Conservation (phyloP, 768 basidiomycete genomes). For the Podaxis pistillaris region DNA sequence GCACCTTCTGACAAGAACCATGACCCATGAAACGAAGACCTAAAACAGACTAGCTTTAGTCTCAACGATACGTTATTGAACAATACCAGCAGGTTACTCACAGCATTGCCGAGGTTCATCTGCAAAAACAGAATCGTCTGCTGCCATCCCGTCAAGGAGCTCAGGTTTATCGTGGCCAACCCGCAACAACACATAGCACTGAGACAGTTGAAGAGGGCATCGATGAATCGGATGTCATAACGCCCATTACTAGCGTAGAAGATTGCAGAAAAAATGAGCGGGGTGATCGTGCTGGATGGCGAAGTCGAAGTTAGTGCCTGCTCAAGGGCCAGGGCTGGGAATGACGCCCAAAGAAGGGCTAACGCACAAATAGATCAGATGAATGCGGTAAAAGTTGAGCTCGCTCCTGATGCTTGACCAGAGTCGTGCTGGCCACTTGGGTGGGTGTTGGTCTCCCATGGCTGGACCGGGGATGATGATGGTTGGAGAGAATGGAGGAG, state of each 20-base stretch:
- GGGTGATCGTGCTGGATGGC: slow-evolving; percentile 63
- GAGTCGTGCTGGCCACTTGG: slow-evolving; percentile 9
- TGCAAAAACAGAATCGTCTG: slow-evolving; percentile 70
- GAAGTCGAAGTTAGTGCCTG: slow-evolving; percentile 3
- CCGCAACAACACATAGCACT: slow-evolving; percentile 81
- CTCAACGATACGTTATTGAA: background rate
- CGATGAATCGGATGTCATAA: slow-evolving; percentile 70
- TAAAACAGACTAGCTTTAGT: slow-evolving; percentile 24
- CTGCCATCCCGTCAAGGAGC: slow-evolving; percentile 66
- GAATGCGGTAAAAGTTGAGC: slow-evolving; percentile 69
- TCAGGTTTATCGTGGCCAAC: slow-evolving; percentile 68
- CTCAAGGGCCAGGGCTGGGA: background rate
- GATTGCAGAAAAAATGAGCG: slow-evolving; percentile 75
- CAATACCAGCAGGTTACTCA: slow-evolving; percentile 35
- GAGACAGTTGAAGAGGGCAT: slow-evolving; percentile 74
- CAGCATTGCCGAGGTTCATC: slow-evolving; percentile 77
- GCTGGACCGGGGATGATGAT: background rate
- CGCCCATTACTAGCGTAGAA: slow-evolving; percentile 82
- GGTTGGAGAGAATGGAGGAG: background rate
- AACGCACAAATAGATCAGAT: slow-evolving; percentile 60
- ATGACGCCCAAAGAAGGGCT: slow-evolving; percentile 2
- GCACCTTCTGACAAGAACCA: slow-evolving; percentile 75
- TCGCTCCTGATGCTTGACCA: slow-evolving; percentile 38
- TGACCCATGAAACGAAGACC: slow-evolving; percentile 81
- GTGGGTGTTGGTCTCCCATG: background rate